Evolutionary conservation across 2,329 filamentous ascomycete genomes (phyloP), one percentile per base, ranked within the genome.

Genomic region (Mollisiaceae sp.): DNA sequence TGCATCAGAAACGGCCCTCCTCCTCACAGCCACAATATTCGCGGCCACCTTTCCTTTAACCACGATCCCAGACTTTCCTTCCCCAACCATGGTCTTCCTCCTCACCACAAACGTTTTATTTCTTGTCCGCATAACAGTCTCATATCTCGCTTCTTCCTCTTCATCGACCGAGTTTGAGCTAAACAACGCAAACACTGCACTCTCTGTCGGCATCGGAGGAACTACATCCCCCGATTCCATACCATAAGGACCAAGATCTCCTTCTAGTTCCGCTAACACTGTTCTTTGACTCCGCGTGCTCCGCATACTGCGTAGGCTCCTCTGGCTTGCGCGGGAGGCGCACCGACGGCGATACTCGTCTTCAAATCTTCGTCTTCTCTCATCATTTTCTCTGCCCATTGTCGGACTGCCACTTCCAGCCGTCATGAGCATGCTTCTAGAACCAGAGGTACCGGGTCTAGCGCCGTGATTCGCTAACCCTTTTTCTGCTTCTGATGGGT

Each of bases 181-280:
- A 50, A 50, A 50, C n/a, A 50, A 50, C 45, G 45, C 45, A 50
- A 50, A 54, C 22, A 27, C 24, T 4, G 45, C 32, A 15, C 5
- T 27, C n/a, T 24, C 24, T 18, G n/a, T 36, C 22, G 38, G 57
- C 39, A 47, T 35, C 20, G 38, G 41, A 2, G 57, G 57, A 27
- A 43, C n/a, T 14, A 36, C 15, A 32, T 62, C 50, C 3, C 43
- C 35, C 2, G 2, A 15, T 20, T 56, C 56, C 47, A 24, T 24
- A 4, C 2, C 59, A 43, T 24, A 45, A 3, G 52, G 35, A 15
- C 47, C 60, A 2, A 50, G 54, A 60, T 67, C 66, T 11, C 66
- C 66, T 62, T 67, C 66, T 20, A 67, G 39, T n/a, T 67, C 66
- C 1, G 66, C 66, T 6, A 67, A 18, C 15, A 64, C 60, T 1